These are phyloP conservation scores for Leishmania aethiopica DNA, from an alignment of 208 protist genomes.

Conservation along the genomic window DNA sequence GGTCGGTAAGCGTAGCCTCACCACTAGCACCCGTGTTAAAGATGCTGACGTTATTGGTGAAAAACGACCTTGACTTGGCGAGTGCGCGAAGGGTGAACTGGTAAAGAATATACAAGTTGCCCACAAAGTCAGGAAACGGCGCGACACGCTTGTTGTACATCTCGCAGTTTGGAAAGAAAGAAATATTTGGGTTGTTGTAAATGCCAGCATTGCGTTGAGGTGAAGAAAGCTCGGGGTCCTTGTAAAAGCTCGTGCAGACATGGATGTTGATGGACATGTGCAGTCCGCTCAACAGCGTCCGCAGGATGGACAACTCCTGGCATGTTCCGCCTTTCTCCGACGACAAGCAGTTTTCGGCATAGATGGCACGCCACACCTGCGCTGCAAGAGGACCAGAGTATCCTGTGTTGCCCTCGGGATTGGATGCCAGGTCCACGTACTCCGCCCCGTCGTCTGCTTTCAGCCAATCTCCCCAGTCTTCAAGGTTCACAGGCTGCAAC, in stretches of 20 bases:
- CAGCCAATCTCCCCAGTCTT: slow-evolving; percentile 59
- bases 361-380: slow-evolving; percentile 85
- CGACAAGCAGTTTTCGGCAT: slow-evolving; percentile 82
- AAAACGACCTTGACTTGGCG: slow-evolving; percentile 62
- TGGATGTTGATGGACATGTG: slow-evolving; percentile 90
- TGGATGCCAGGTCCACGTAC: slow-evolving; percentile 85
- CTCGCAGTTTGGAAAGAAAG: slow-evolving; percentile 87
- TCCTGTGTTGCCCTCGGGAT: slow-evolving; percentile 89
- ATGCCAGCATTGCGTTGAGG: slow-evolving; percentile 52
- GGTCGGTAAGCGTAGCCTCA: slow-evolving; percentile 48
- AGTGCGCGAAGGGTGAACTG: slow-evolving; percentile 88
- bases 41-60: slow-evolving; percentile 49
- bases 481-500: slow-evolving; percentile 43
- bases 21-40: slow-evolving; percentile 60
- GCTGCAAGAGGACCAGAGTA: slow-evolving; percentile 75
- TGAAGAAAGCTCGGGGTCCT: slow-evolving; percentile 62
- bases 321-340: slow-evolving; percentile 35
- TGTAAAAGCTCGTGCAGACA: slow-evolving; percentile 85
- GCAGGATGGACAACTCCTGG: slow-evolving; percentile 62
- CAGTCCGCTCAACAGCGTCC: slow-evolving; percentile 83
- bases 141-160: slow-evolving; percentile 71
- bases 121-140: slow-evolving; percentile 60
- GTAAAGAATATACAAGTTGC: slow-evolving; percentile 90
- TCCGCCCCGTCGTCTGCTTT: slow-evolving; percentile 43
- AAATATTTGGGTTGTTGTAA: slow-evolving; percentile 80